phyloP scores from a whole-genome alignment of 2,329 filamentous ascomycete species.

The Clonostachys rosea region DNA sequence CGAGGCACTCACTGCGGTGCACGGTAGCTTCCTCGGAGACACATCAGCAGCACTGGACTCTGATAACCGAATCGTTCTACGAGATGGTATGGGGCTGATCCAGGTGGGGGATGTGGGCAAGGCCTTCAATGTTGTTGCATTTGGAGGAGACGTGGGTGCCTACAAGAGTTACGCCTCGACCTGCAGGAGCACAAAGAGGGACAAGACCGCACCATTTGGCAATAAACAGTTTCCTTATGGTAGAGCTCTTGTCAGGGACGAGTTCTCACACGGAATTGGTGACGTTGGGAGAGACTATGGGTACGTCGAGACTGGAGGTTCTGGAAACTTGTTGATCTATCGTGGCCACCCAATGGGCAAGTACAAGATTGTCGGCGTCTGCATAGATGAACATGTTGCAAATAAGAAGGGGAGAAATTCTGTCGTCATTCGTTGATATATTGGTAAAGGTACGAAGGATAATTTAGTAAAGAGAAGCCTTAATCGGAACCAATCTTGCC shows the following conservation, averaged over 20 bases:
- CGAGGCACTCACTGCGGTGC: neutral
- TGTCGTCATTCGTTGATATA: too few species aligned
- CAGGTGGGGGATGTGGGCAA: constrained; percentile 2
- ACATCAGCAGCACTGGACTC: neutral
- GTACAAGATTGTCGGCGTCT: constrained; percentile 3
- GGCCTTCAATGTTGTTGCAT: constrained; percentile 2
- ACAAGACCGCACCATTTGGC: neutral
- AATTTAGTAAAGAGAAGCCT: too few species aligned
- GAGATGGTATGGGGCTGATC: constrained; percentile 1
- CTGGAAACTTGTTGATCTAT: constrained; percentile 2
- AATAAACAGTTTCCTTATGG: neutral
- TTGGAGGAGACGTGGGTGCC: constrained; percentile 1
- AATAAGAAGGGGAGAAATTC: neutral
- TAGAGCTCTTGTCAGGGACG: neutral
- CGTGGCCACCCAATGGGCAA: neutral
- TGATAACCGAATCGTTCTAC: neutral
- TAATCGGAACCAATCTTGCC: too few species aligned
- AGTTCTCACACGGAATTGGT: neutral
- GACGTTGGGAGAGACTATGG: constrained; percentile 2
- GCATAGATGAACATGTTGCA: constrained; percentile 1
- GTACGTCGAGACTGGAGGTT: constrained; percentile 2
- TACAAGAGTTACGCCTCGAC: neutral
- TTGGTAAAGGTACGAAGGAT: too few species aligned
- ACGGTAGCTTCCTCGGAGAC: neutral
- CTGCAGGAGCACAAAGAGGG: neutral